phyloP scores from a whole-genome alignment of 2,329 filamentous ascomycete species.

The Colletotrichum trifolii region DNA sequence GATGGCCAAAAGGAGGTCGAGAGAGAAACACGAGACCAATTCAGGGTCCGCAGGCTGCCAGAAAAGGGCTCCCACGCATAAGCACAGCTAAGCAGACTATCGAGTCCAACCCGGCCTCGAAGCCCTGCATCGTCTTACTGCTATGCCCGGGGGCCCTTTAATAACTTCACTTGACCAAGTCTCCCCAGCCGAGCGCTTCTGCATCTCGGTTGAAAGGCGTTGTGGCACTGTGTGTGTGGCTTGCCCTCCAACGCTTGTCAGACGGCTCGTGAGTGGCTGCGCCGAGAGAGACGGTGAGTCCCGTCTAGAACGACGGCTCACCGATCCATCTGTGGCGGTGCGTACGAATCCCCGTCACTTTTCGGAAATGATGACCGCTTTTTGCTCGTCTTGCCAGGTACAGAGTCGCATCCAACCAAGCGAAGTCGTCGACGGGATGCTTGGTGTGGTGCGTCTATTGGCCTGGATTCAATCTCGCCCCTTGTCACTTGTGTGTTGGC shows the following conservation, averaged over 20 bases:
- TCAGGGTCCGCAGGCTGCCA: too few species aligned
- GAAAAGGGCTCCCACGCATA: too few species aligned
- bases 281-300: not conserved
- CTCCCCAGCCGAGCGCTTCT: constrained; percentile 11
- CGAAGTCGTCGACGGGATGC: constrained; percentile 13
- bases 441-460: constrained; percentile 16
- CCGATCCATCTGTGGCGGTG: constrained; percentile 29
- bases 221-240: constrained; percentile 20
- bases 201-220: not conserved
- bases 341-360: constrained; percentile 25
- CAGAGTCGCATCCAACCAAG: constrained; percentile 24
- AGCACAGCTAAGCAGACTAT: constrained; percentile 8
- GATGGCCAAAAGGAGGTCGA: too few species aligned
- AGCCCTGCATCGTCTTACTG: constrained; percentile 17
- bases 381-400: constrained; percentile 21
- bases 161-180: constrained; percentile 15
- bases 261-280: constrained; percentile 17
- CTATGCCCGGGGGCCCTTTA: constrained; percentile 22
- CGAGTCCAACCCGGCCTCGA: constrained; percentile 16
- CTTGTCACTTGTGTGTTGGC: not conserved
- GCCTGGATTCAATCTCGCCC: constrained; percentile 6
- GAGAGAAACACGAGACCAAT: too few species aligned
- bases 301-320: constrained; percentile 18
- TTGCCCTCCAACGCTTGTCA: not conserved
- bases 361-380: constrained; percentile 36